These are phyloP conservation scores for Phytophthora hibernalis DNA, from an alignment of 352 stramenopile genomes.

Conservation along the genomic window DNA sequence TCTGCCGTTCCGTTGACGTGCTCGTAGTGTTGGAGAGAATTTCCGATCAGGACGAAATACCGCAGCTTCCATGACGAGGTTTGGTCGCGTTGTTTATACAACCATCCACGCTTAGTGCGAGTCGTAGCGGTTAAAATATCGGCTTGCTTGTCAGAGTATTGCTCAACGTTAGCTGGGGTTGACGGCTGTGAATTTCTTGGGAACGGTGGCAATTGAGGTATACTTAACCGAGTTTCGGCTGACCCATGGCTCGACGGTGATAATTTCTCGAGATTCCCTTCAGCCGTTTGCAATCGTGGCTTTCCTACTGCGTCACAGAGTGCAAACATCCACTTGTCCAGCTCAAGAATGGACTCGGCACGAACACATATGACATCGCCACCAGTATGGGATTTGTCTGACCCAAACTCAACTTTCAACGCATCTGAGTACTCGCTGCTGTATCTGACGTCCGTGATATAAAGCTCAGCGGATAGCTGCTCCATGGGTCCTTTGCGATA, in stretches of 20 bases:
- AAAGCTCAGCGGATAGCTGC: conserved; percentile 52
- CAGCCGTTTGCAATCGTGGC: conserved; percentile 16
- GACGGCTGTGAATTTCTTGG: conserved; percentile 16
- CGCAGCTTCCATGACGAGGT: conserved; percentile 67
- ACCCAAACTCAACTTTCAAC: conserved; percentile 64
- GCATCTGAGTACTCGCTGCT: conserved; percentile 39
- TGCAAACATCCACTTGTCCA: conserved; percentile 62
- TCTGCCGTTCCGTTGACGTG: conserved; percentile 47
- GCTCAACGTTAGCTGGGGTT: conserved; percentile 15
- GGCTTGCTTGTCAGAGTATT: conserved; percentile 16
- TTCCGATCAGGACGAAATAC: conserved; percentile 70
- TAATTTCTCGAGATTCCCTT: neutral
- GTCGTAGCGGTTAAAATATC: neutral
- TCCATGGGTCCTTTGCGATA: conserved; percentile 65
- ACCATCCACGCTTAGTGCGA: conserved; percentile 59
- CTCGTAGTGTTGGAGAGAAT: conserved; percentile 62
- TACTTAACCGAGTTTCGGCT: conserved; percentile 17
- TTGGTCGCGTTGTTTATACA: conserved; percentile 60
- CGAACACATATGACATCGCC: conserved; percentile 50
- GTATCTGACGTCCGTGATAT: conserved; percentile 60
- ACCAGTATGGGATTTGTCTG: conserved; percentile 40
- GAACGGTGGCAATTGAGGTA: conserved; percentile 32
- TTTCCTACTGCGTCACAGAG: conserved; percentile 56
- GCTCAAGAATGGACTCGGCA: conserved; percentile 48
- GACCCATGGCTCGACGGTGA: conserved; percentile 11